A percentile compares a stretch with the other conserved stretches of the same genome.
phyloP scores from a whole-genome alignment of 345 rosid species.

The Citrus trifoliata region DNA sequence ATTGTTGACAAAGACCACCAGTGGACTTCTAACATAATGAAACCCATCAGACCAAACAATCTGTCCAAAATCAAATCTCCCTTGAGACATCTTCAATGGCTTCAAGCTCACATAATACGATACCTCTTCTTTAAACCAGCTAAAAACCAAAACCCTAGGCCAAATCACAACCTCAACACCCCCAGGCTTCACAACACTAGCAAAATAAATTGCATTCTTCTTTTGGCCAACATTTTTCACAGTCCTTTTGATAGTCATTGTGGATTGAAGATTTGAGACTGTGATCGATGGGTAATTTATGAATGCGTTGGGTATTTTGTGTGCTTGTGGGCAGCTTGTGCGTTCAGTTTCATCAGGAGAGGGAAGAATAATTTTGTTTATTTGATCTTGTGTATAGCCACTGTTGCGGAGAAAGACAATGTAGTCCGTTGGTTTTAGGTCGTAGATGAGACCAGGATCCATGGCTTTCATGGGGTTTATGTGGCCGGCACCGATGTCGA shows the following conservation, averaged over 20 bases:
- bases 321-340: constrained; percentile 19
- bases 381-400: constrained; percentile 41
- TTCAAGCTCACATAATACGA: constrained; percentile 48
- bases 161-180: constrained; percentile 63
- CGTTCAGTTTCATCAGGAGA: constrained; percentile 8
- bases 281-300: constrained; percentile 70
- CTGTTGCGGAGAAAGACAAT: constrained; percentile 57
- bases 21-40: constrained; percentile 61
- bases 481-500: constrained; percentile 66
- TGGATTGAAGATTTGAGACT: constrained; percentile 34
- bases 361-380: constrained; percentile 23
- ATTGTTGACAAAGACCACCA: constrained; percentile 44
- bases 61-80: constrained; percentile 65
- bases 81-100: constrained; percentile 38
- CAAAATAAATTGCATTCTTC: constrained; percentile 36
- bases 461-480: constrained; percentile 55
- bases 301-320: constrained; percentile 16
- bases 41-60: constrained; percentile 58
- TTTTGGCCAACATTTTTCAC: constrained; percentile 48
- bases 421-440: constrained; percentile 49
- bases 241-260: constrained; percentile 49
- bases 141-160: constrained; percentile 50
- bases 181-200: constrained; percentile 31
- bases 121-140: constrained; percentile 29
- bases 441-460: constrained; percentile 71